Evolutionary conservation across 2,329 filamentous ascomycete genomes (phyloP).

Genomic region (Claviceps sp.): DNA sequence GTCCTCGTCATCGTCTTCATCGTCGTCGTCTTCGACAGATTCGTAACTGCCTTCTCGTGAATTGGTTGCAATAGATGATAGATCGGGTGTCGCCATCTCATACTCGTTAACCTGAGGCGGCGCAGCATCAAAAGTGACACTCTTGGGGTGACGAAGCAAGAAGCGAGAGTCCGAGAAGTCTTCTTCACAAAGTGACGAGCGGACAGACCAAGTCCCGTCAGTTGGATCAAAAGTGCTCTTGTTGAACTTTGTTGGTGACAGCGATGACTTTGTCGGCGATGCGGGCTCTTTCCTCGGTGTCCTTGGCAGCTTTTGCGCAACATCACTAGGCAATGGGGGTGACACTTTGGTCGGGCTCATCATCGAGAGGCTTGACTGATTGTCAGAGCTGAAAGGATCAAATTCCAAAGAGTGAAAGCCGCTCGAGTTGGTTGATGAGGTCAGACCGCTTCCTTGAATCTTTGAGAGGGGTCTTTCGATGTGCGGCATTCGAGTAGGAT

Average conservation of each 20-base stretch:
- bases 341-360: constrained; percentile 15
- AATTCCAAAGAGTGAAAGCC: constrained; percentile 37
- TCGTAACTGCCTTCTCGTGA: constrained; percentile 92
- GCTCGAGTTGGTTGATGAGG: constrained; percentile 42
- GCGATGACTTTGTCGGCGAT: constrained; percentile 81
- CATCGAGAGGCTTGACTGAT: constrained; percentile 27
- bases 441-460: constrained; percentile 59
- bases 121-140: constrained; percentile 89
- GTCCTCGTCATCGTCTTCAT: constrained; percentile 55
- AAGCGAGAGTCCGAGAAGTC: constrained; percentile 51
- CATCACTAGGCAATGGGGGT: constrained; percentile 4
- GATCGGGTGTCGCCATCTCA: constrained; percentile 91
- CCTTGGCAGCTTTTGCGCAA: constrained; percentile 18
- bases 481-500: constrained; percentile 62
- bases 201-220: constrained; percentile 53
- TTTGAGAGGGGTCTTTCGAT: constrained; percentile 73
- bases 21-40: constrained; percentile 60
- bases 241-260: constrained; percentile 56
- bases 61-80: constrained; percentile 81
- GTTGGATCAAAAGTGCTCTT: constrained; percentile 59
- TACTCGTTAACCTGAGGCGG: constrained; percentile 96
- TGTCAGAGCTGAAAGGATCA: constrained; percentile 31
- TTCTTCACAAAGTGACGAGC: constrained; percentile 44
- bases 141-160: constrained; percentile 80
- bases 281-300: constrained; percentile 56